Conservation (phyloP, 805 yeast species). For the Metschnikowia kofuensis region DNA sequence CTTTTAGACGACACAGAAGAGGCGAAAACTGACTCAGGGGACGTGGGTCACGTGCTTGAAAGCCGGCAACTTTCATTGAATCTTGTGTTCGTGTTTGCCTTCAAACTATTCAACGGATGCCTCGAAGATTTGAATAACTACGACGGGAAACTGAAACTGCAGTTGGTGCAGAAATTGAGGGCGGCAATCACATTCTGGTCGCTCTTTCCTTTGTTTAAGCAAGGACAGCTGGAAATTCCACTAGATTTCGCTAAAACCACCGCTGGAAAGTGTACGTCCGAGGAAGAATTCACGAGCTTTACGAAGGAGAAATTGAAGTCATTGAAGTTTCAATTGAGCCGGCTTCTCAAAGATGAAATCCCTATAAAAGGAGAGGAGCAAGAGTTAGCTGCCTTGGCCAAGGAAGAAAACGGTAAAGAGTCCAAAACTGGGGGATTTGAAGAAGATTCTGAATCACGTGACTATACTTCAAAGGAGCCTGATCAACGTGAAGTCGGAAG, state of each 20-base stretch:
- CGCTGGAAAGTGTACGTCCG: slow-evolving; percentile 62
- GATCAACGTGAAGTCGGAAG: background rate
- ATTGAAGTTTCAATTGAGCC: slow-evolving; percentile 39
- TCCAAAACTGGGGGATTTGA: background rate
- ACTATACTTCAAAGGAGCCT: too few species aligned
- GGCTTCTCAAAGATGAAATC: slow-evolving; percentile 37
- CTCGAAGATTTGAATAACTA: slow-evolving; percentile 42
- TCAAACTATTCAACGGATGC: slow-evolving; percentile 48
- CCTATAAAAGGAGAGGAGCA: slow-evolving; percentile 24
- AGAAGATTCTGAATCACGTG: background rate
- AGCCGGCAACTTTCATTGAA: slow-evolving; percentile 52
- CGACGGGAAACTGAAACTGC: slow-evolving; percentile 36
- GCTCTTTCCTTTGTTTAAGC: slow-evolving; percentile 38
- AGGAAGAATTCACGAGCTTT: slow-evolving; percentile 50
- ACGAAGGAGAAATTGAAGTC: slow-evolving; percentile 51
- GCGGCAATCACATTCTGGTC: slow-evolving; percentile 56
- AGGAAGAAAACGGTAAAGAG: background rate
- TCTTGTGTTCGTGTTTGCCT: slow-evolving; percentile 43
- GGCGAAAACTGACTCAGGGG: slow-evolving; percentile 44
- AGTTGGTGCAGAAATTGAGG: slow-evolving; percentile 49
- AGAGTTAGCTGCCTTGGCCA: slow-evolving; percentile 20
- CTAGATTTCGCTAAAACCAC: slow-evolving; percentile 46
- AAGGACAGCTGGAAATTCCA: slow-evolving; percentile 18
- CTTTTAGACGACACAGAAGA: slow-evolving; percentile 72
- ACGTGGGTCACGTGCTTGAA: slow-evolving; percentile 47